These are phyloP conservation scores for Diplodia intermedia DNA, from an alignment of 2,329 filamentous ascomycete genomes.

Conservation along the genomic window DNA sequence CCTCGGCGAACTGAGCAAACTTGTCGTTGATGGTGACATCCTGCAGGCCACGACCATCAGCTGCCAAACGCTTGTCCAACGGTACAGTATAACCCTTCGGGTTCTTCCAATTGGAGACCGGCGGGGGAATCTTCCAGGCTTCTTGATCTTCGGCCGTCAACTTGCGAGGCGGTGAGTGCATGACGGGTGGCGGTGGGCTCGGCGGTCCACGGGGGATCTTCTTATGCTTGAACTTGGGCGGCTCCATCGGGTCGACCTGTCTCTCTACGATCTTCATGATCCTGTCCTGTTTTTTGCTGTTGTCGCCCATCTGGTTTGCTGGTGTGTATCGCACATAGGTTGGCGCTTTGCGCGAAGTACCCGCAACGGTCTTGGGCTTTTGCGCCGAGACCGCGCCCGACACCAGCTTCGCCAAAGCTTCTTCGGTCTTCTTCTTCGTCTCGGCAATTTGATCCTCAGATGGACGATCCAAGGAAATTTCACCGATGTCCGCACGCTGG, in stretches of 20 bases:
- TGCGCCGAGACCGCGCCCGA: slow-evolving; percentile 87
- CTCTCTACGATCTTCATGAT: slow-evolving; percentile 99
- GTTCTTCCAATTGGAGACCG: slow-evolving; percentile 99
- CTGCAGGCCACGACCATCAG: slow-evolving; percentile 88
- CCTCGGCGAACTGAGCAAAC: slow-evolving; percentile 94
- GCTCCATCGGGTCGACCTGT: slow-evolving; percentile 93
- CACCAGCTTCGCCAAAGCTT: slow-evolving; percentile 81
- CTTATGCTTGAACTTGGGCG: slow-evolving; percentile 98
- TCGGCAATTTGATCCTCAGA: slow-evolving; percentile 82
- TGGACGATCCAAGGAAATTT: slow-evolving; percentile 85
- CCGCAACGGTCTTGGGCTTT: slow-evolving; percentile 93
- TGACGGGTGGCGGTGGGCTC: slow-evolving; percentile 88
- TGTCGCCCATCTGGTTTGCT: slow-evolving; percentile 94
- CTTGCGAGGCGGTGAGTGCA: slow-evolving; percentile 94
- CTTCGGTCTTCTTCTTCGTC: slow-evolving; percentile 86
- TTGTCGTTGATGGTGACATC: slow-evolving; percentile 98
- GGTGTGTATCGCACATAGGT: slow-evolving; percentile 97
- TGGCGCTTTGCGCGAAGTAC: slow-evolving; percentile 78
- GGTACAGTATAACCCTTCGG: slow-evolving; percentile 97
- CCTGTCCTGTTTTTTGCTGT: slow-evolving; percentile 83
- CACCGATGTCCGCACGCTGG: slow-evolving; percentile 90
- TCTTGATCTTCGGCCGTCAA: slow-evolving; percentile 97
- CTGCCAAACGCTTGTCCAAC: slow-evolving; percentile 91
- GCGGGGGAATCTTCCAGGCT: slow-evolving; percentile 87
- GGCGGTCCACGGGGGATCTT: slow-evolving; percentile 94